Percentiles rank a stretch among this genome's conserved stretches.
phyloP scores from a whole-genome alignment of 2,329 filamentous ascomycete genomes.

The Sporothrix pallida region DNA sequence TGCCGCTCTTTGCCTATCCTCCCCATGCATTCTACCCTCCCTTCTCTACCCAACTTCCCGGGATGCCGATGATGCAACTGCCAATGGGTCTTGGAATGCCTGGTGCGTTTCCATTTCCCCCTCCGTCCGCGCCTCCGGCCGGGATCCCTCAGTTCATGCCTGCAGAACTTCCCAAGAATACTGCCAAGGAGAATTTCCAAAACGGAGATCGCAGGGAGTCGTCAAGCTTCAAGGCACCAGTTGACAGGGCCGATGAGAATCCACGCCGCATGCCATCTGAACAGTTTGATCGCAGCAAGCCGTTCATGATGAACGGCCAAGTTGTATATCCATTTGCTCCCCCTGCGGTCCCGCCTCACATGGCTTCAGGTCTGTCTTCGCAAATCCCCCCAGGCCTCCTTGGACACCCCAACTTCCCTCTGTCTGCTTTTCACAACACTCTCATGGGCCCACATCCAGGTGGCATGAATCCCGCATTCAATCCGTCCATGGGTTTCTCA shows the following conservation, averaged over 20 bases:
- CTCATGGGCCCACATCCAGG: constrained; percentile 40
- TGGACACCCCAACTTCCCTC: constrained; percentile 37
- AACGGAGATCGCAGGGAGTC: constrained; percentile 38
- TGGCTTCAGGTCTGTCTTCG: constrained; percentile 29
- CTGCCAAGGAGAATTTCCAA: constrained; percentile 36
- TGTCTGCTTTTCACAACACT: constrained; percentile 38
- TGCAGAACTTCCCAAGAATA: constrained; percentile 38
- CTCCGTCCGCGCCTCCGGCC: neutral
- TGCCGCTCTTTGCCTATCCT: constrained; percentile 41
- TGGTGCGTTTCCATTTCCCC: constrained; percentile 38
- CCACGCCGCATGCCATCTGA: constrained; percentile 50
- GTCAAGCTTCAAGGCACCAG: constrained; percentile 29
- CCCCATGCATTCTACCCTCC: constrained; percentile 37
- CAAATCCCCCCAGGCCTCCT: constrained; percentile 37
- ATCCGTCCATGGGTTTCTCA: constrained; percentile 29
- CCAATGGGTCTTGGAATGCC: constrained; percentile 32
- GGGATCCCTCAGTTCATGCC: constrained; percentile 1
- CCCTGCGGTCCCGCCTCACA: constrained; percentile 32
- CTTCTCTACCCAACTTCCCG: constrained; percentile 23
- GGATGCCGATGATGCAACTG: constrained; percentile 13
- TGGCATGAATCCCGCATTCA: constrained; percentile 38
- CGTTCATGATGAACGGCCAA: constrained; percentile 50
- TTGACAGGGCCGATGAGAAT: constrained; percentile 44
- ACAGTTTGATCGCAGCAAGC: constrained; percentile 54
- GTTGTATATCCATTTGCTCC: constrained; percentile 45